phyloP scores from a whole-genome alignment of 23 red algal species.

The Chondrus crispus region DNA sequence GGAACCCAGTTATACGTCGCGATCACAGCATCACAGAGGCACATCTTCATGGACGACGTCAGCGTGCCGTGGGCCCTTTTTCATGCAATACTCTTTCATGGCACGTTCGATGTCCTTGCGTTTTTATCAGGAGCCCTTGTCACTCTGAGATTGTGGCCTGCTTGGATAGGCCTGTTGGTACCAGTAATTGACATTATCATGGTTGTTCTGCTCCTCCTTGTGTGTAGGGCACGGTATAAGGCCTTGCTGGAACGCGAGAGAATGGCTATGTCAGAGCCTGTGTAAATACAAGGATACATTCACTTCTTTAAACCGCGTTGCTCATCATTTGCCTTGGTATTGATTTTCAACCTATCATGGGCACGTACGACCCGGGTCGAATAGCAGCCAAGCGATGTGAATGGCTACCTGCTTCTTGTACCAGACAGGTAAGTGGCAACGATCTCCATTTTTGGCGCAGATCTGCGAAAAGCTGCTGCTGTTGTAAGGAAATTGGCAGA shows the following conservation, averaged over 20 bases:
- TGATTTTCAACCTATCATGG: background rate
- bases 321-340: background rate
- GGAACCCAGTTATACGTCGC: conserved; percentile 54
- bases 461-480: too few relatives aligned
- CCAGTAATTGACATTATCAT: background rate
- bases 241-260: conserved; percentile 26
- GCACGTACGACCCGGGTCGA: too few relatives aligned
- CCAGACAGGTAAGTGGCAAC: too few relatives aligned
- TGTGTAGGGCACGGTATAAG: conserved; percentile 21
- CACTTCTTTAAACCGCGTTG: background rate
- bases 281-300: background rate
- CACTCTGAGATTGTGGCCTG: background rate
- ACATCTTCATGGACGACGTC: background rate
- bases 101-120: conserved; percentile 39
- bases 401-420: too few relatives aligned
- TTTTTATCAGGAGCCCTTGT: background rate
- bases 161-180: background rate
- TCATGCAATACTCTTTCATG: conserved; percentile 38
- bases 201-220: background rate
- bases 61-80: background rate
- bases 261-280: background rate
- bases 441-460: too few relatives aligned
- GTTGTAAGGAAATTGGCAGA: too few relatives aligned
- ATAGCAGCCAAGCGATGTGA: too few relatives aligned
- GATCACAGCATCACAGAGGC: conserved; percentile 15